phyloP scores from a whole-genome alignment of 768 basidiomycete species.

The Lactifluus subvellereus region DNA sequence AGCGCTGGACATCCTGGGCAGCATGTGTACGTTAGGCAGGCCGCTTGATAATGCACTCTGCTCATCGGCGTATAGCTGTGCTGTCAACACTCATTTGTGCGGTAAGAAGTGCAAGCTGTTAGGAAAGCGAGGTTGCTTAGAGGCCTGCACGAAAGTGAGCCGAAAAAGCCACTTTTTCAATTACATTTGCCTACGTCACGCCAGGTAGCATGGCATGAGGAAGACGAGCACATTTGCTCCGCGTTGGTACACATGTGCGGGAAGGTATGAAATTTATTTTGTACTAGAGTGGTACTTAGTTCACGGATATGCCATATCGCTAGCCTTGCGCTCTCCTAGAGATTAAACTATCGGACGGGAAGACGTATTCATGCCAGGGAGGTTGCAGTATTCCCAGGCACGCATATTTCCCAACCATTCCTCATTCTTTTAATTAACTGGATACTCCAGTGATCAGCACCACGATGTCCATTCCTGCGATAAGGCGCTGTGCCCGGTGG shows the following conservation, averaged over 20 bases:
- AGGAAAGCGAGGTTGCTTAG: slow-evolving; percentile 46
- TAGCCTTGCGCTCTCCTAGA: slow-evolving; percentile 10
- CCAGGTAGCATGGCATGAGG: slow-evolving; percentile 45
- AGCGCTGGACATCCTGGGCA: slow-evolving; percentile 53
- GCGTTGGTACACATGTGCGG: slow-evolving; percentile 45
- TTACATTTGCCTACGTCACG: not conserved
- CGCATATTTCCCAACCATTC: not conserved
- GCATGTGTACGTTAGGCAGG: slow-evolving; percentile 42
- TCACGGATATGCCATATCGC: not conserved
- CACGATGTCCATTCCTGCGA: slow-evolving; percentile 49
- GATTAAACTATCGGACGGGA: not conserved
- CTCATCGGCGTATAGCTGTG: slow-evolving; percentile 49
- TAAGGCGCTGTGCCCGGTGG: slow-evolving; percentile 45
- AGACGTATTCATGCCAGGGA: not conserved
- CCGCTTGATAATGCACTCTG: not conserved
- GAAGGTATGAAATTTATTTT: slow-evolving; percentile 33
- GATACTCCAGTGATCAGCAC: slow-evolving; percentile 34
- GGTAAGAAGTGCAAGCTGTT: slow-evolving; percentile 44
- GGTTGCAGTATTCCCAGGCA: slow-evolving; percentile 5
- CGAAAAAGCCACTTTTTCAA: not conserved
- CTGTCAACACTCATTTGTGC: slow-evolving; percentile 45
- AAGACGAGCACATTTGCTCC: slow-evolving; percentile 42
- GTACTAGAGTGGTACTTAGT: not conserved
- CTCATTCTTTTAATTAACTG: no score
- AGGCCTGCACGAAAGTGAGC: slow-evolving; percentile 45